Conservation (phyloP, 768 basidiomycete genomes). For the Pulveroboletus sp. region DNA sequence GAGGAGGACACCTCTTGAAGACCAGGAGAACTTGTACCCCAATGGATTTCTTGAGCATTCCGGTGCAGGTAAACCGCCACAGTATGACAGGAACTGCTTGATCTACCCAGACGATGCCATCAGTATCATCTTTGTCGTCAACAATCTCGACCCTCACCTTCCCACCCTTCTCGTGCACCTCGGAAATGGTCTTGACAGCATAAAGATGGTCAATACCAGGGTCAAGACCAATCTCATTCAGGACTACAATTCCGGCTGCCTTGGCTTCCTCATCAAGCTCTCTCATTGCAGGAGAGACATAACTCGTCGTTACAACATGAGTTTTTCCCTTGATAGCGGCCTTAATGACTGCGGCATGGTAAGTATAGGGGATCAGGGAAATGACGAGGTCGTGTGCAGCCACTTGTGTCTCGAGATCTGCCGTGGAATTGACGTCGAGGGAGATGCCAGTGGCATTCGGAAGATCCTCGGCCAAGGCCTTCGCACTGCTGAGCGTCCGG, state of each 20-base stretch:
- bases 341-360: constrained; percentile 86
- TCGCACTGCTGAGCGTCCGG: constrained; percentile 75
- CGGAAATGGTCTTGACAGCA: constrained; percentile 89
- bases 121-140: background rate
- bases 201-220: constrained; percentile 94
- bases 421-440: constrained; percentile 71
- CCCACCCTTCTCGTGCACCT: constrained; percentile 91
- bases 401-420: constrained; percentile 73
- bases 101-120: constrained; percentile 42
- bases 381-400: constrained; percentile 90
- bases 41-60: constrained; percentile 91
- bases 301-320: constrained; percentile 93
- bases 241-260: constrained; percentile 85
- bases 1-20: constrained; percentile 90
- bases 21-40: constrained; percentile 99
- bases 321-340: constrained; percentile 80
- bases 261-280: constrained; percentile 77
- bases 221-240: constrained; percentile 98
- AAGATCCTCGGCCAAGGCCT: constrained; percentile 63
- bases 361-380: constrained; percentile 92
- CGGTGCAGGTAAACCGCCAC: constrained; percentile 92
- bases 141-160: constrained; percentile 51
- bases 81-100: constrained; percentile 90
- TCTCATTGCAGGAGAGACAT: constrained; percentile 87
- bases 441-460: constrained; percentile 68